These are phyloP conservation scores for Mitragyna speciosa DNA, from an alignment of 257 asterid genomes.

Conservation along the genomic window DNA sequence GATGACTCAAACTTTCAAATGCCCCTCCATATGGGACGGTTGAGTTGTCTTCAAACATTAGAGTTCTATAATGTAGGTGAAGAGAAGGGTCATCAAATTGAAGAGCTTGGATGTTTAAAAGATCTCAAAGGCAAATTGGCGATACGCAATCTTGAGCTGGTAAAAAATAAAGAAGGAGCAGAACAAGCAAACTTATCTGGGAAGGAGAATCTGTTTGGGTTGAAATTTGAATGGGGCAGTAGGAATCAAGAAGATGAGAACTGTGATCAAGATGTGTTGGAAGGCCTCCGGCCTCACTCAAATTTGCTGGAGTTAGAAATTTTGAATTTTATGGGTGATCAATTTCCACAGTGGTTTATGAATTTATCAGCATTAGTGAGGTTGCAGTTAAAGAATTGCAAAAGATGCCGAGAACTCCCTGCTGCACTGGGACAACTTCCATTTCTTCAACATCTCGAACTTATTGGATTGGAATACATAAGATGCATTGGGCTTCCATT, in stretches of 20 bases:
- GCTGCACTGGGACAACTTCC: slow-evolving; percentile 18
- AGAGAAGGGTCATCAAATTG: slow-evolving; percentile 11
- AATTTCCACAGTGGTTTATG: slow-evolving; percentile 26
- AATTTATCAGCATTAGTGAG: neutral
- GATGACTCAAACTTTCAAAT: neutral
- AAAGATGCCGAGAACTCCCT: slow-evolving; percentile 16
- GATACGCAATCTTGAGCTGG: slow-evolving; percentile 25
- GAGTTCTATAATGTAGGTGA: slow-evolving; percentile 4
- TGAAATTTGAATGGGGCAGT: neutral
- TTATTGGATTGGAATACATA: neutral
- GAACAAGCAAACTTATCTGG: slow-evolving; percentile 18
- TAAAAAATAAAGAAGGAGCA: slow-evolving; percentile 26
- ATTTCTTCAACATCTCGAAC: slow-evolving; percentile 7
- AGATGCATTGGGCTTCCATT: slow-evolving; percentile 17
- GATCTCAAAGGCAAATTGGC: slow-evolving; percentile 19
- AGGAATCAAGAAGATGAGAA: slow-evolving; percentile 19
- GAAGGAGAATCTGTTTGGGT: slow-evolving; percentile 13
- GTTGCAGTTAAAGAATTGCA: neutral
- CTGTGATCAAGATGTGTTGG: slow-evolving; percentile 24
- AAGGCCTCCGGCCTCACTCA: slow-evolving; percentile 35
- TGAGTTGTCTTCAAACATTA: slow-evolving; percentile 26
- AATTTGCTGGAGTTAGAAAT: slow-evolving; percentile 7
- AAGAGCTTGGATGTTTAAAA: slow-evolving; percentile 29
- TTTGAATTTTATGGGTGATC: slow-evolving; percentile 8
- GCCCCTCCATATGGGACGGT: slow-evolving; percentile 22